Evolutionary conservation across 2,329 filamentous ascomycete species (phyloP).

Genomic region (Aspergillus aculeatus): DNA sequence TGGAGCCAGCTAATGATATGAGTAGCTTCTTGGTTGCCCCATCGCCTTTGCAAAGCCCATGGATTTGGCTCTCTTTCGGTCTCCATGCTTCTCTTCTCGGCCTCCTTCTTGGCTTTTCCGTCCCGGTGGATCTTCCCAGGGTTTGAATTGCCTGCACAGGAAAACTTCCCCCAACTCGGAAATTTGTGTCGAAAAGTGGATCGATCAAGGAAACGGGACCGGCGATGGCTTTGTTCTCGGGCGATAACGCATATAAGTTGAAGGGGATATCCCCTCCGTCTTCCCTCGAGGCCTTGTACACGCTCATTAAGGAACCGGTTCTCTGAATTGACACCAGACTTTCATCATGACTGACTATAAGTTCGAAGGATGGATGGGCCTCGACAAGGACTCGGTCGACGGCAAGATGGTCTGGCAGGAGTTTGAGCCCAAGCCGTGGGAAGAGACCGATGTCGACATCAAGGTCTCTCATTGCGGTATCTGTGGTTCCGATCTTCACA

Average conservation of each 20-base stretch:
- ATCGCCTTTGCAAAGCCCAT: not conserved
- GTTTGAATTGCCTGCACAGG: not conserved
- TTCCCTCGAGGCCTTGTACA: not conserved
- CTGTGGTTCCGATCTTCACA: constrained; percentile 63
- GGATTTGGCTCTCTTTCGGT: not conserved
- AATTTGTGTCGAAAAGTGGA: constrained; percentile 2
- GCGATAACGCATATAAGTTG: not conserved
- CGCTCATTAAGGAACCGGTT: not conserved
- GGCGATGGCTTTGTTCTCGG: not conserved
- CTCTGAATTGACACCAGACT: not conserved
- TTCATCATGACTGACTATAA: constrained; percentile 43
- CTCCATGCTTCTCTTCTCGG: not conserved
- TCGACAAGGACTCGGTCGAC: constrained; percentile 48
- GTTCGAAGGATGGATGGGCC: constrained; percentile 59
- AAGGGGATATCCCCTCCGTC: not conserved
- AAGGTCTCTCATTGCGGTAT: constrained; percentile 64
- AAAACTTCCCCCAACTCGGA: not conserved
- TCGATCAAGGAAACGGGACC: not conserved
- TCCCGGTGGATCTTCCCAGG: not conserved
- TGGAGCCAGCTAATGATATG: not conserved
- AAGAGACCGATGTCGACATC: constrained; percentile 65
- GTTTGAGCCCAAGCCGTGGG: constrained; percentile 65
- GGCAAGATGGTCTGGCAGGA: constrained; percentile 57
- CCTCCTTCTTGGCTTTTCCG: constrained; percentile 1
- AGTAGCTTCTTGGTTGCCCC: not conserved